These are phyloP conservation scores for Colletotrichum camelliae DNA, from an alignment of 2,329 filamentous ascomycete species.

Conservation along the genomic window DNA sequence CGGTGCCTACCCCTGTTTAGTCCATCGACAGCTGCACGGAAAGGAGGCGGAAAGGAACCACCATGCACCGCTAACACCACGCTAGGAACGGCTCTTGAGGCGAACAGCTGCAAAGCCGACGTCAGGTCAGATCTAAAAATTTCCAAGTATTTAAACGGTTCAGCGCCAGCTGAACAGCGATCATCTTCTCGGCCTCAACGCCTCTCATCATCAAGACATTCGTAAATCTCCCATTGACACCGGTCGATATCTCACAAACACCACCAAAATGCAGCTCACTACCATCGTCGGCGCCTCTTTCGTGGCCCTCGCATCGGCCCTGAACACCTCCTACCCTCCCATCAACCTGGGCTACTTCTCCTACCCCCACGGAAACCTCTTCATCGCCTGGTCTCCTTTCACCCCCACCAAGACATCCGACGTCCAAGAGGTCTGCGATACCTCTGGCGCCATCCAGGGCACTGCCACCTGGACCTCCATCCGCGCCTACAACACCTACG, in stretches of 20 bases:
- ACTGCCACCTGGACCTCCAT: not conserved
- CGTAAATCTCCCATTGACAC: not conserved
- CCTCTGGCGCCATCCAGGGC: not conserved
- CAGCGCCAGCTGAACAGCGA: not conserved
- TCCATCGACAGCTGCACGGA: not conserved
- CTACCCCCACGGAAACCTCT: not conserved
- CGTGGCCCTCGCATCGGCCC: not conserved
- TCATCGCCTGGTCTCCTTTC: conserved; percentile 13
- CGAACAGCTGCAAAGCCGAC: not conserved
- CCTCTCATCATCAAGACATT: not conserved
- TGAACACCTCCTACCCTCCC: not conserved
- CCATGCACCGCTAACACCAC: not conserved
- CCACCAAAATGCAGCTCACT: not conserved
- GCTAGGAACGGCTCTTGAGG: not conserved
- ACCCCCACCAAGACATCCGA: conserved; percentile 6
- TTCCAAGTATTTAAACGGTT: not conserved
- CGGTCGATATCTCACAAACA: not conserved
- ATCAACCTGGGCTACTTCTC: conserved; percentile 6
- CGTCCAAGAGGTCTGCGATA: not conserved
- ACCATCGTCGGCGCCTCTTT: not conserved
- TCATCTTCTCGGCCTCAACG: not conserved
- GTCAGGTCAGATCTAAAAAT: not conserved
- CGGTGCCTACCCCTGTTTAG: not conserved
- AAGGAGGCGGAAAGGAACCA: not conserved
- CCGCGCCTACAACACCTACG: not conserved